Percentiles rank a stretch among this genome's conserved stretches.
These are phyloP conservation scores for Psidium friedrichsthalianum DNA, from an alignment of 345 rosid genomes.

Conservation along the genomic window DNA sequence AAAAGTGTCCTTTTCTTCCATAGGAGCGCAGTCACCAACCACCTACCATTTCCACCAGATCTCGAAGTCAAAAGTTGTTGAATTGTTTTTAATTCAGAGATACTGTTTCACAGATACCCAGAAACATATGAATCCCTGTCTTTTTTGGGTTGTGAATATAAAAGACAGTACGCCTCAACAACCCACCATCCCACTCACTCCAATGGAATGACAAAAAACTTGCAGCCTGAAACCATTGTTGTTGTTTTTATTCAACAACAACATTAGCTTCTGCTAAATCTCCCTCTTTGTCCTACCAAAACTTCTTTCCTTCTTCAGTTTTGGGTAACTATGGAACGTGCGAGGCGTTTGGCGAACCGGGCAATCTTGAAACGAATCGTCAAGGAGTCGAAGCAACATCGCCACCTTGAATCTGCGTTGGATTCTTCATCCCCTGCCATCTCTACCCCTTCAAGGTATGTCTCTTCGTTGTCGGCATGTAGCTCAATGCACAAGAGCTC, in stretches of 20 bases:
- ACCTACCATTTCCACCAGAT: slow-evolving; percentile 20
- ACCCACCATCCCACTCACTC: neutral
- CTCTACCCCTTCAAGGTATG: slow-evolving; percentile 55
- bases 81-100: neutral
- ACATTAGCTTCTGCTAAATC: neutral
- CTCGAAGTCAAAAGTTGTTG: slow-evolving; percentile 3
- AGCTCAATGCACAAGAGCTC: slow-evolving; percentile 9
- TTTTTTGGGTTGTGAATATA: neutral
- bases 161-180: slow-evolving; percentile 17
- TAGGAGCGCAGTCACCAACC: slow-evolving; percentile 24
- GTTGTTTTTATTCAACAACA: neutral
- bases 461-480: slow-evolving; percentile 63
- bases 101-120: neutral
- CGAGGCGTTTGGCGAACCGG: slow-evolving; percentile 77
- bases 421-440: slow-evolving; percentile 16
- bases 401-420: slow-evolving; percentile 18
- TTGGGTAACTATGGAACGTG: slow-evolving; percentile 61
- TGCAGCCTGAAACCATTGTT: slow-evolving; percentile 1
- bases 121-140: neutral
- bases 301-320: neutral
- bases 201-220: neutral
- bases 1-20: slow-evolving; percentile 21
- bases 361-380: slow-evolving; percentile 65
- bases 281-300: neutral
- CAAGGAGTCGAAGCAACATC: slow-evolving; percentile 40